Conservation (phyloP, 2,329 filamentous ascomycete genomes). For the Trichoderma sp. region DNA sequence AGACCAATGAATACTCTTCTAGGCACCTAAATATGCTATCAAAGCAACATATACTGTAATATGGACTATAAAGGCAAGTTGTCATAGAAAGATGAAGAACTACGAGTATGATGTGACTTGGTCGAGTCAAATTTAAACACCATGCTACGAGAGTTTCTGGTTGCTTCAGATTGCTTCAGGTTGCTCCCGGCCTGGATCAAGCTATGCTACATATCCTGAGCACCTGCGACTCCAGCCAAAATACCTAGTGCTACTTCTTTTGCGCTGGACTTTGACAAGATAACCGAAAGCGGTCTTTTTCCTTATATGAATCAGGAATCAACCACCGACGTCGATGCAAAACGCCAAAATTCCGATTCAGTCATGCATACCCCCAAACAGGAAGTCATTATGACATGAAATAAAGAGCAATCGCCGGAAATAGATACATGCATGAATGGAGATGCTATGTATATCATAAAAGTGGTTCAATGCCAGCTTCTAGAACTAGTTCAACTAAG, state of each 20-base stretch:
- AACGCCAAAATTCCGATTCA: not conserved
- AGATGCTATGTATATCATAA: not conserved
- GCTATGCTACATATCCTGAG: not conserved
- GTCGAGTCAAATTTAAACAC: not conserved
- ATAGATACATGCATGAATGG: not conserved
- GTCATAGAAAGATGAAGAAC: not conserved
- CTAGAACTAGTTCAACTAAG: not conserved
- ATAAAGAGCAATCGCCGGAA: not conserved
- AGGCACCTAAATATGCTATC: not conserved
- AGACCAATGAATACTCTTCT: not conserved
- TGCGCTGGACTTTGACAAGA: not conserved
- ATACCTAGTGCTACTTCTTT: not conserved
- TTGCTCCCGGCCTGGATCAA: not conserved
- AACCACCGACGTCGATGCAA: not conserved
- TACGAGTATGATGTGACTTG: not conserved
- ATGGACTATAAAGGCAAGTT: not conserved
- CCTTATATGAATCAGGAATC: not conserved
- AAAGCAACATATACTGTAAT: not conserved
- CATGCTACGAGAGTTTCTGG: not conserved
- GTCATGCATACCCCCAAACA: not conserved
- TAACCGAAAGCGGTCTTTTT: not conserved
- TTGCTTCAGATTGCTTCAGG: not conserved
- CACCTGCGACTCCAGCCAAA: not conserved
- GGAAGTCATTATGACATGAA: not conserved
- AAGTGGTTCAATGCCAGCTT: not conserved